phyloP scores from a whole-genome alignment of 1,284 basidiomycete species.

The Tremellales sp. region DNA sequence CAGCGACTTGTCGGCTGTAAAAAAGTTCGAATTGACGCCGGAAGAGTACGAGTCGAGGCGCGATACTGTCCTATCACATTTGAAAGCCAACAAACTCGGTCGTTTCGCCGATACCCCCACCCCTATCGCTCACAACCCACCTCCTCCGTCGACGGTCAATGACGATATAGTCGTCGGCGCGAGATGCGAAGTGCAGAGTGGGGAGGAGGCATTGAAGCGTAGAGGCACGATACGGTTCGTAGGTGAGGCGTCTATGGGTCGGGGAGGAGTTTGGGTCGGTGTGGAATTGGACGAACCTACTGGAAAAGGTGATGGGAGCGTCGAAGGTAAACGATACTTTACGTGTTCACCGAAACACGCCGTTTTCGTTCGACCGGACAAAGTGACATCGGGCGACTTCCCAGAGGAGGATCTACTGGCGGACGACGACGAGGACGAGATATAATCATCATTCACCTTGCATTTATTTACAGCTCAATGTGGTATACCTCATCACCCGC shows the following conservation, averaged over 20 bases:
- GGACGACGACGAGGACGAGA: conserved; percentile 67
- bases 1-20: conserved; percentile 76
- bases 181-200: conserved; percentile 67
- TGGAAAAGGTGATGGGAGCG: conserved; percentile 91
- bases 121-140: conserved; percentile 21
- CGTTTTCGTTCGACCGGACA: conserved; percentile 81
- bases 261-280: conserved; percentile 71
- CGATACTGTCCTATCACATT: conserved; percentile 86
- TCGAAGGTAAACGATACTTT: conserved; percentile 83
- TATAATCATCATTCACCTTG: conserved; percentile 49
- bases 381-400: conserved; percentile 78
- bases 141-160: conserved; percentile 17
- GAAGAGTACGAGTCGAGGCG: conserved; percentile 74
- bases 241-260: conserved; percentile 73
- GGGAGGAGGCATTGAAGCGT: conserved; percentile 60
- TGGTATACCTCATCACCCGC: neutral
- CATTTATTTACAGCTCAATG: conserved; percentile 1
- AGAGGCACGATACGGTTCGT: conserved; percentile 82
- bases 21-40: conserved; percentile 86
- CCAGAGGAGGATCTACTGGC: conserved; percentile 67
- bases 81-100: conserved; percentile 82
- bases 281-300: conserved; percentile 94
- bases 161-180: conserved; percentile 55
- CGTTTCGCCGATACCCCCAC: conserved; percentile 62
- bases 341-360: conserved; percentile 71